These are phyloP conservation scores for Notholithocarpus densiflorus DNA, from an alignment of 306 rosid genomes.

Conservation along the genomic window DNA sequence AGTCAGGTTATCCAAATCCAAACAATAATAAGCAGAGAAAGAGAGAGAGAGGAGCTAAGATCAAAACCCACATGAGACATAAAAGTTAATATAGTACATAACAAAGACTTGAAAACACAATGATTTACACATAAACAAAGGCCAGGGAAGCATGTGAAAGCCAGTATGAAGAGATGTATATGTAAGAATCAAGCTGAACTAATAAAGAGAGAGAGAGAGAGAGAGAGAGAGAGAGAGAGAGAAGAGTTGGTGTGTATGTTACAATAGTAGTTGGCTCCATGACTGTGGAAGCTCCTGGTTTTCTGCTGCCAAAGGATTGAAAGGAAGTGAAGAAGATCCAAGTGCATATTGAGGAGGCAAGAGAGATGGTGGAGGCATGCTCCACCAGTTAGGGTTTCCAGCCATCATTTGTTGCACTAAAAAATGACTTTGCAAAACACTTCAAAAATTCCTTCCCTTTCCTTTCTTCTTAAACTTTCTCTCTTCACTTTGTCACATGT, in stretches of 20 bases:
- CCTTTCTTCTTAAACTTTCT: conserved; percentile 27
- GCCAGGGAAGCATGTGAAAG: background rate
- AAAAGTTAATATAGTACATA: background rate
- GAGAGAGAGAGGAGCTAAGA: background rate
- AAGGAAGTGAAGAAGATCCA: conserved; percentile 60
- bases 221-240: conserved; percentile 10
- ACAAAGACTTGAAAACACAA: background rate
- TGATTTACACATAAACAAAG: background rate
- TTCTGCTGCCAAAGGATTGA: conserved; percentile 43
- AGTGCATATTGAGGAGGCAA: conserved; percentile 51
- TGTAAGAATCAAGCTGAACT: too few species aligned
- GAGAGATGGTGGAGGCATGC: conserved; percentile 73
- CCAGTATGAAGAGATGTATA: background rate
- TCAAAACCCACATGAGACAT: background rate
- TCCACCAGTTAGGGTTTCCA: conserved; percentile 96
- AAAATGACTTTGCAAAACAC: background rate
- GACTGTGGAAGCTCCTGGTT: conserved; percentile 48
- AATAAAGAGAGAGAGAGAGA: background rate
- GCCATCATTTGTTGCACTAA: conserved; percentile 70
- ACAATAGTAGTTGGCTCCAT: conserved; percentile 72
- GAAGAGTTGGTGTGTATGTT: background rate
- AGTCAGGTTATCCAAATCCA: background rate
- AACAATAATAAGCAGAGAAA: background rate
- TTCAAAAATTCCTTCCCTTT: conserved; percentile 19
- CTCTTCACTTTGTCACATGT: conserved; percentile 41